Base-by-base conservation (phyloP, 495 filamentous ascomycete genomes). In the Recurvomyces mirabilis region DNA sequence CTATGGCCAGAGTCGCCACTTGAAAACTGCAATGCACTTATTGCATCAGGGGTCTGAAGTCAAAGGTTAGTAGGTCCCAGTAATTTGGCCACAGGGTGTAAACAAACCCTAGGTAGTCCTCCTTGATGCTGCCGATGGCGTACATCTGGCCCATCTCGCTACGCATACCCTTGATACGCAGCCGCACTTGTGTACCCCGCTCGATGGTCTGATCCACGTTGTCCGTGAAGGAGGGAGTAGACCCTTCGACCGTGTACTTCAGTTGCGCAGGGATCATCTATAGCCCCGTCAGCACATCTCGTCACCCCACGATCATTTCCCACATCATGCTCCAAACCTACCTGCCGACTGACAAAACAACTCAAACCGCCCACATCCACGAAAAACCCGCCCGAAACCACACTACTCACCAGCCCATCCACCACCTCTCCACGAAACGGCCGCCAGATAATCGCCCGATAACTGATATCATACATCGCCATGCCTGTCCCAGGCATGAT, bases 361-460 rank as follows among this genome's bases (percentile, higher is more conserved):
- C 75, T 73, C 39, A 98, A 64, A 19, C 93, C 87, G 1, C 91
- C 93, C 25, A 85, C 84, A 56, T 93, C 75, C 23, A 82, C 84
- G 59, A 95, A 95, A 62, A 96, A 93, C 21, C 91, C 91, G 41
- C 87, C 83, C 17, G 80, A 77, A 55, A 94, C 89, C 40, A 98
- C 86, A 3, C 81, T 86, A 31, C 77, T 81, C 20, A 93, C 87
- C 47, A 94, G 78, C 5, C 84, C 87, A 70, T 98, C 91, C 35
- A 94, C 91, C 48, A 87, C 88, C 70, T 99, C 91, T 47, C 87
- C 87, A 57, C 86, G 84, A 71, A 95, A 99, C 9, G 91, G 91
- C 55, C 86, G 74, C 87, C 88, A 99, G 35, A 99, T 88, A 31
- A 99, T 86, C 26, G 91, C 91, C 38, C 87, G 82, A 58, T 94